Evolutionary conservation across 306 rosid species (phyloP), one percentile per base, ranked within the genome.

Genomic region (Canavalia gladiata): DNA sequence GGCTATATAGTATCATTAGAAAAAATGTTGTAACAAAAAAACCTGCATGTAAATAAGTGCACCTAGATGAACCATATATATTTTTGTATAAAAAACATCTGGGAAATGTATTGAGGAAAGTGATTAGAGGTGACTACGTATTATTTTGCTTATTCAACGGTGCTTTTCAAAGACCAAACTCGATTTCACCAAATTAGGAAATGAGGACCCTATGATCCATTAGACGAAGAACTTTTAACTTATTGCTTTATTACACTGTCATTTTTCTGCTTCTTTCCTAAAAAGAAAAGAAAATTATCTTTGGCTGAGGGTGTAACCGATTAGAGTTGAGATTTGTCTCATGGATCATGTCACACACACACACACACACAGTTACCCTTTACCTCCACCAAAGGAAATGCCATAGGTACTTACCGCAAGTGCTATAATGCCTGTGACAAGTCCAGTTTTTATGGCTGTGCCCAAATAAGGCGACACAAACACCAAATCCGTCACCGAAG

Each of bases 381-480:
- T 50, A 25, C 5, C 74, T 41, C 63, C 29, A 25, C 5, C 73
- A 72, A 63, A 73, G 76, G 35, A 59, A 59, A 68, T 59, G 51
- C 46, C 34, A 70, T 10, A 41, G 69, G 7, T 33, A 77, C 90
- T 83, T 50, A 93, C 98, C 5, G 98, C 97, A 2, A 94, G 94
- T 6, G 97, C 91, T n/a, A 94, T 80, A 52, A 94, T 59, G 30
- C 95, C 95, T 2, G 89, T 88, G 80, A 94, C 9, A 56, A 90
- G 13, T 30, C 98, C 98, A 52, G 97, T 82, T 83, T 90, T 94
- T 42, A 94, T 76, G 33, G 94, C 94, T 0, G 63, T 43, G 8
- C 76, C 57, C 68, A 94, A 25, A 56, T 94, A 89, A 31, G 98
- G 97, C 1, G 95, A 82, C 84, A 81, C 90, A n/a, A 94, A 87